Conservation (phyloP, 2,329 filamentous ascomycete genomes). For the Cadophora gregata region DNA sequence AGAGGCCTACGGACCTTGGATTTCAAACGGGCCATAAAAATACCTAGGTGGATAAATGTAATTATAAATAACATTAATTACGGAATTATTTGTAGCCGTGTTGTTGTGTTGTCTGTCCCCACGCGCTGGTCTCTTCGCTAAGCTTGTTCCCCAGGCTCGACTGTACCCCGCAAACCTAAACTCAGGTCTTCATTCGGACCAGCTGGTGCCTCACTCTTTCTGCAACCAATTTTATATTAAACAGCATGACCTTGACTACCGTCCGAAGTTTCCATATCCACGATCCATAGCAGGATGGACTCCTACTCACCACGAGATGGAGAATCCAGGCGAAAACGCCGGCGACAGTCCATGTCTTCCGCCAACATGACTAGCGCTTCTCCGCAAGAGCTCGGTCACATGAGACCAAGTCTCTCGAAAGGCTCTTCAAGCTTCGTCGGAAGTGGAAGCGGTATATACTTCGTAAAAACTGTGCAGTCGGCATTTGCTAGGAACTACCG, state of each 20-base stretch:
- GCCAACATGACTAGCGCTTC: not conserved
- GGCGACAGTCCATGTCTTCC: constrained; percentile 17
- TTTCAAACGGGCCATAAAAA: too few relatives aligned
- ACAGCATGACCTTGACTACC: not conserved
- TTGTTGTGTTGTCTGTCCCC: not conserved
- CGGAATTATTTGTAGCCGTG: not conserved
- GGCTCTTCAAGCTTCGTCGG: constrained; percentile 60
- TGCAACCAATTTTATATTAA: not conserved
- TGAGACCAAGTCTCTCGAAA: constrained; percentile 18
- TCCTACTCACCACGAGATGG: constrained; percentile 3
- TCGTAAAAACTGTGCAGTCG: constrained; percentile 60
- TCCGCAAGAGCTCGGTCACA: constrained; percentile 26
- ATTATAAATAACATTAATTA: too few relatives aligned
- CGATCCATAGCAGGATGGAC: constrained; percentile 4
- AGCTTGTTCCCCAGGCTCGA: not conserved
- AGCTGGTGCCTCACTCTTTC: not conserved
- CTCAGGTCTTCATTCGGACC: not conserved
- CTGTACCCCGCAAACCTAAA: not conserved
- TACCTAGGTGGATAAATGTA: too few relatives aligned
- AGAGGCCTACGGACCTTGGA: too few relatives aligned
- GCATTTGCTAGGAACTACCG: constrained; percentile 49
- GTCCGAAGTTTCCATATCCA: not conserved
- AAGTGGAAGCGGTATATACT: constrained; percentile 64
- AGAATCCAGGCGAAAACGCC: constrained; percentile 16
- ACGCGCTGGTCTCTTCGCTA: not conserved